A percentile compares a stretch with the other conserved stretches of the same genome.
phyloP scores from a whole-genome alignment of 2,329 filamentous ascomycete species.

The Blumeria hordei region DNA sequence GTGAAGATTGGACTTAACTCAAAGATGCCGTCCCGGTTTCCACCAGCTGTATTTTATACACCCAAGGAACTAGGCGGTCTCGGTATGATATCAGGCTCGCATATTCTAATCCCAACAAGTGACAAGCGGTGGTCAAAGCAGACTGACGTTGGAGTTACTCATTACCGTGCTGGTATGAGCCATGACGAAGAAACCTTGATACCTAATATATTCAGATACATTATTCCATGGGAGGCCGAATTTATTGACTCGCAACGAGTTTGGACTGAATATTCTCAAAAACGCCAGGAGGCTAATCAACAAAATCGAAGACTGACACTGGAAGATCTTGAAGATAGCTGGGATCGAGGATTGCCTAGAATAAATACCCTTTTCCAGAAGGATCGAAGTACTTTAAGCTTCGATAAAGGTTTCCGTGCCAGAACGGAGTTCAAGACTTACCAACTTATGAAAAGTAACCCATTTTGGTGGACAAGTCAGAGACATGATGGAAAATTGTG shows the following conservation, averaged over 20 bases:
- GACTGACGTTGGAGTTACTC: constrained; percentile 88
- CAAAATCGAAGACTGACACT: constrained; percentile 87
- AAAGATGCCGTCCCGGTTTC: constrained; percentile 98
- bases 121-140: constrained; percentile 98
- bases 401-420: constrained; percentile 94
- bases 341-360: constrained; percentile 89
- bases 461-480: constrained; percentile 98
- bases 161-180: constrained; percentile 93
- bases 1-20: constrained; percentile 98
- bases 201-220: constrained; percentile 97
- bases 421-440: constrained; percentile 96
- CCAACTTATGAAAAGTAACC: constrained; percentile 96
- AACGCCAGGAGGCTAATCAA: constrained; percentile 86
- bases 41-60: constrained; percentile 94
- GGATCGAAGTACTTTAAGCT: constrained; percentile 84
- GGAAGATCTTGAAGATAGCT: constrained; percentile 92
- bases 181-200: constrained; percentile 96
- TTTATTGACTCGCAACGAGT: constrained; percentile 98
- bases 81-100: constrained; percentile 96
- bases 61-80: constrained; percentile 92
- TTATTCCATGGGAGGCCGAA: constrained; percentile 96
- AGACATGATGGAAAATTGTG: constrained; percentile 91
- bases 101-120: constrained; percentile 89
- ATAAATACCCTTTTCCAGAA: constrained; percentile 99
- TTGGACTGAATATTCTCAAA: constrained; percentile 98